Evolutionary conservation across 805 yeast species (phyloP).

Genomic region (Pichia scutulata): DNA sequence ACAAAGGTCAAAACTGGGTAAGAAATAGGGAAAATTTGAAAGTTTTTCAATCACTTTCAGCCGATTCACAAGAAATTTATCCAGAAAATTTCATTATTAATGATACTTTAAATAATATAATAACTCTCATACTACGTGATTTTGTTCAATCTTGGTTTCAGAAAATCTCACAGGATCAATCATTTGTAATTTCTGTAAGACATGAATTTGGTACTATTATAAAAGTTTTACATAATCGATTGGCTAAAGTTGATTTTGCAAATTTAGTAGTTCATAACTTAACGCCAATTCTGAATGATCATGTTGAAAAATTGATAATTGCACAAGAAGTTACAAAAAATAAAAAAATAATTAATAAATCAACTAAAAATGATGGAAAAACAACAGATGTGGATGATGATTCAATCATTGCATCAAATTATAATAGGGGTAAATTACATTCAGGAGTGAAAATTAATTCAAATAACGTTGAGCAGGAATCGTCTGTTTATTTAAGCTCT

Average conservation of each 20-base stretch:
- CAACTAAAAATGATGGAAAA: slow-evolving; percentile 11
- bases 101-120: slow-evolving; percentile 42
- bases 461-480: slow-evolving; percentile 32
- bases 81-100: slow-evolving; percentile 47
- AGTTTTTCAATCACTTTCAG: slow-evolving; percentile 9
- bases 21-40: slow-evolving; percentile 15
- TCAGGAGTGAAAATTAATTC: slow-evolving; percentile 39
- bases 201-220: slow-evolving; percentile 37
- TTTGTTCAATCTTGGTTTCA: slow-evolving; percentile 53
- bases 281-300: slow-evolving; percentile 60
- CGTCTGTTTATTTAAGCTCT: slow-evolving; percentile 42
- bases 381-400: slow-evolving; percentile 30
- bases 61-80: slow-evolving; percentile 20
- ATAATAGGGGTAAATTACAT: slow-evolving; percentile 49
- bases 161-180: slow-evolving; percentile 32
- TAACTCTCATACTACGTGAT: slow-evolving; percentile 40
- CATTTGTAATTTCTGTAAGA: slow-evolving; percentile 37
- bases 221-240: slow-evolving; percentile 33
- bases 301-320: slow-evolving; percentile 43
- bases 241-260: slow-evolving; percentile 43
- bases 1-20: slow-evolving; percentile 24
- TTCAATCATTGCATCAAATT: slow-evolving; percentile 35
- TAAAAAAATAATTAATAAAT: slow-evolving; percentile 14
- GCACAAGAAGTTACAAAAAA: slow-evolving; percentile 33
- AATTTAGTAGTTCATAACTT: slow-evolving; percentile 48